These are phyloP conservation scores for Allium fistulosum DNA, from an alignment of 106 monocot species.

Conservation along the genomic window DNA sequence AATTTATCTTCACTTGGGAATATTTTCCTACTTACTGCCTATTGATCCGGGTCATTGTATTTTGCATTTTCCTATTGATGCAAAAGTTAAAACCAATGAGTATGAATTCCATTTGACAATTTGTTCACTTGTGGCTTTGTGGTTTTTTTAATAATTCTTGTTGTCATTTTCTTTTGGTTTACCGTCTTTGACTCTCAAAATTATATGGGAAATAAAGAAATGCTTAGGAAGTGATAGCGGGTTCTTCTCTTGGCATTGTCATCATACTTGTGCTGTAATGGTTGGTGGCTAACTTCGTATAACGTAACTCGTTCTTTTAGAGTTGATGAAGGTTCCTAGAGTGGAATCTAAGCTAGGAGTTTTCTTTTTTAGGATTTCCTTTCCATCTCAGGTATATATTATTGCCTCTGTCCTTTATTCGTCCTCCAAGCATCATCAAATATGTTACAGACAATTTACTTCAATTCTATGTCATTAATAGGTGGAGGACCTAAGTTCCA, in stretches of 20 bases:
- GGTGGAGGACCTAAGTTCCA: constrained; percentile 82
- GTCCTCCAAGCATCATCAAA: background rate
- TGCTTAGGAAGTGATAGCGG: constrained; percentile 96
- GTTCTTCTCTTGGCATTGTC: constrained; percentile 19
- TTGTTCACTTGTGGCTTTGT: too few relatives aligned
- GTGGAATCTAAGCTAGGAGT: constrained; percentile 93
- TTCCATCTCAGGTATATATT: constrained; percentile 70
- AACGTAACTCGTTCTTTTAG: constrained; percentile 68
- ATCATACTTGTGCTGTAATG: constrained; percentile 5
- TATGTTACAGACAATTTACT: background rate
- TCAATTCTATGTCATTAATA: constrained; percentile 12
- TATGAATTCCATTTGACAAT: too few relatives aligned
- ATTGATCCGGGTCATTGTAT: too few relatives aligned
- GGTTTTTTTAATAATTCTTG: background rate
- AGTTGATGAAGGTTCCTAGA: too few relatives aligned
- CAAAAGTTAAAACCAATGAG: too few relatives aligned
- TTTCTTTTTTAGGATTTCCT: constrained; percentile 87
- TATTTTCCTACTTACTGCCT: too few relatives aligned
- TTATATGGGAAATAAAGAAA: constrained; percentile 71
- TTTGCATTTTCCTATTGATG: too few relatives aligned
- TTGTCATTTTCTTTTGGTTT: background rate
- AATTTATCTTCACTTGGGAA: too few relatives aligned
- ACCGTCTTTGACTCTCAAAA: constrained; percentile 32
- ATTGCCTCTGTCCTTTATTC: background rate
- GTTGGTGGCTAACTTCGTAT: constrained; percentile 8